Percentiles rank a stretch among this genome's conserved stretches.
Conservation (phyloP, 1,284 basidiomycete genomes). For the Coniferiporia sulphurascens region DNA sequence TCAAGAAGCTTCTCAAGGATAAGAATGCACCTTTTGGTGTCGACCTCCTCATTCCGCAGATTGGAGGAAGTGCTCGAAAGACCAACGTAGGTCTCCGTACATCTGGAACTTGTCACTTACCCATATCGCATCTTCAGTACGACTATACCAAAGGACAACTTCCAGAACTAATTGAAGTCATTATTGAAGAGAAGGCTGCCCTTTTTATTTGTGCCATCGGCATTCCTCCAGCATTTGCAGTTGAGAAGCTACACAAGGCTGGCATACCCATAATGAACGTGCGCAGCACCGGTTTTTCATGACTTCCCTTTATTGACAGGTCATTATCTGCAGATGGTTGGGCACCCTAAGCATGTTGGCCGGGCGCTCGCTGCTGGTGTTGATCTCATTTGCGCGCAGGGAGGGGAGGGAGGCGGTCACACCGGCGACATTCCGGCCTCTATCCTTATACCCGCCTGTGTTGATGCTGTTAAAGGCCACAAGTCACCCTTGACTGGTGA, state of each 20-base stretch:
- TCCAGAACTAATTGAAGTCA: conserved; percentile 76
- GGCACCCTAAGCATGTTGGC: conserved; percentile 79
- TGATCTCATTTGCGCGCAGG: conserved; percentile 88
- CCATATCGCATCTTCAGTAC: conserved; percentile 37
- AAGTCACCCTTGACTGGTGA: conserved; percentile 74
- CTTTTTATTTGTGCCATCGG: conserved; percentile 88
- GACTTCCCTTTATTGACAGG: not conserved
- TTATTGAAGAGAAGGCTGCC: conserved; percentile 78
- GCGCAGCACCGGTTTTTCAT: conserved; percentile 22
- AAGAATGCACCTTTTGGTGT: conserved; percentile 81
- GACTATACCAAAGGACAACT: conserved; percentile 82
- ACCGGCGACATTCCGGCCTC: conserved; percentile 70
- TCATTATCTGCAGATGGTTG: conserved; percentile 62
- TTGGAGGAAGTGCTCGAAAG: conserved; percentile 78
- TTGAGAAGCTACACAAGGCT: conserved; percentile 75
- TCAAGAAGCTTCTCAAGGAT: conserved; percentile 68
- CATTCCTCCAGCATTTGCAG: conserved; percentile 72
- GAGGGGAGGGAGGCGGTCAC: conserved; percentile 83
- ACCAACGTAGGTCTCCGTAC: conserved; percentile 59
- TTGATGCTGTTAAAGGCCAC: conserved; percentile 71
- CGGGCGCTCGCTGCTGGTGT: conserved; percentile 79
- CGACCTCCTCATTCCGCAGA: conserved; percentile 78
- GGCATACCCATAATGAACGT: conserved; percentile 84
- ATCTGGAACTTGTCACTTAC: too few species aligned
- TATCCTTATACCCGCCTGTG: conserved; percentile 81